phyloP scores from a whole-genome alignment of 202 grass and related monocot species.

The Elaeis oleifera region DNA sequence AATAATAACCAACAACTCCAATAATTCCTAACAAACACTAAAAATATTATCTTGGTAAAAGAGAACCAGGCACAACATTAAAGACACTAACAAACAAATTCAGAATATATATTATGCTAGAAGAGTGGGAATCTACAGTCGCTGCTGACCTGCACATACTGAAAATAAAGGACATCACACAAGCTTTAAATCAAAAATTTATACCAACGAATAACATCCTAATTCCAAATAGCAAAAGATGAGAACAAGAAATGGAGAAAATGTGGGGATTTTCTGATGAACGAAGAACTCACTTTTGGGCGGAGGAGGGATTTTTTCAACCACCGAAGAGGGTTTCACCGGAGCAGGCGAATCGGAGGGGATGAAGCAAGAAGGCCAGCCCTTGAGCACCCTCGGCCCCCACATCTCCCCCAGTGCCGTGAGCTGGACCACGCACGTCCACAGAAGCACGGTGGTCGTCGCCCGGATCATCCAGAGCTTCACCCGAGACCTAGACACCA shows the following conservation, averaged over 20 bases:
- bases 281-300: conserved; percentile 56
- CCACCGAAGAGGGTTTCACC: conserved; percentile 21
- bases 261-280: conserved; percentile 15
- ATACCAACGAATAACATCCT: too few relatives aligned
- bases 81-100: too few relatives aligned
- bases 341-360: conserved; percentile 22
- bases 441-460: conserved; percentile 57
- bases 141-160: too few relatives aligned
- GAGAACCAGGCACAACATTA: too few relatives aligned
- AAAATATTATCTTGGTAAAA: too few relatives aligned
- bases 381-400: conserved; percentile 69
- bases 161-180: too few relatives aligned
- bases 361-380: conserved; percentile 68
- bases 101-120: too few relatives aligned
- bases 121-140: too few relatives aligned
- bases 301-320: conserved; percentile 40
- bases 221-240: conserved; percentile 1
- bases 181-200: too few relatives aligned
- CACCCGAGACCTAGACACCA: conserved; percentile 50
- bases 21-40: too few relatives aligned
- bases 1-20: too few relatives aligned
- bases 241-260: background rate
- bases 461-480: conserved; percentile 71
- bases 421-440: conserved; percentile 79
- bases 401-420: conserved; percentile 58